Percentiles rank a stretch among this genome's conserved stretches.
These are phyloP conservation scores for Paramecium sonneborni DNA, from an alignment of 73 alveolate genomes.

Conservation along the genomic window DNA sequence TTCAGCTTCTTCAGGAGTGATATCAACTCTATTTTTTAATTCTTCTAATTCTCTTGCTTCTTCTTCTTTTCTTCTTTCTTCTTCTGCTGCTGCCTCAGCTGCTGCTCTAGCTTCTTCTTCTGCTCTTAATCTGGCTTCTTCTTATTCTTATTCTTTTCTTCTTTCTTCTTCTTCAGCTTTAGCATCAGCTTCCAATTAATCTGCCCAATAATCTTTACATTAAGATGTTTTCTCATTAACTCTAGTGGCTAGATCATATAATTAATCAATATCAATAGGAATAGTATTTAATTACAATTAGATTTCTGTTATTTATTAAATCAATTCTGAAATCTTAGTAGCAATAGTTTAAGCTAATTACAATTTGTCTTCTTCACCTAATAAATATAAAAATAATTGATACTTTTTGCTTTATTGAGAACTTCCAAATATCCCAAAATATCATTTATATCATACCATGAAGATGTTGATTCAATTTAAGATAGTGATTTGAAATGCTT, in stretches of 20 bases:
- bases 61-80: constrained; percentile 26
- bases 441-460: constrained; percentile 45
- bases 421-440: constrained; percentile 41
- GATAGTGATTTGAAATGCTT: constrained; percentile 9
- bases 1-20: constrained; percentile 36
- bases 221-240: constrained; percentile 1
- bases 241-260: constrained; percentile 28
- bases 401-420: constrained; percentile 44
- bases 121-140: not conserved
- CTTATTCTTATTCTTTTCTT: constrained; percentile 7
- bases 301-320: not conserved
- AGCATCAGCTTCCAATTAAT: constrained; percentile 7
- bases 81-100: constrained; percentile 47
- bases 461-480: not conserved
- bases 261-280: constrained; percentile 34
- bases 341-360: constrained; percentile 40
- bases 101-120: constrained; percentile 36
- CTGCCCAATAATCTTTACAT: constrained; percentile 33
- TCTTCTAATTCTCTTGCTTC: constrained; percentile 39
- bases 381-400: not conserved
- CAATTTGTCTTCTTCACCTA: constrained; percentile 51
- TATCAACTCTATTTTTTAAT: not conserved
- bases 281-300: not conserved
- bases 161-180: constrained; percentile 20
- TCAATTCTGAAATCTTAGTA: constrained; percentile 38